Conservation (phyloP, 805 yeast genomes). For the Lipomyces japonicus region DNA sequence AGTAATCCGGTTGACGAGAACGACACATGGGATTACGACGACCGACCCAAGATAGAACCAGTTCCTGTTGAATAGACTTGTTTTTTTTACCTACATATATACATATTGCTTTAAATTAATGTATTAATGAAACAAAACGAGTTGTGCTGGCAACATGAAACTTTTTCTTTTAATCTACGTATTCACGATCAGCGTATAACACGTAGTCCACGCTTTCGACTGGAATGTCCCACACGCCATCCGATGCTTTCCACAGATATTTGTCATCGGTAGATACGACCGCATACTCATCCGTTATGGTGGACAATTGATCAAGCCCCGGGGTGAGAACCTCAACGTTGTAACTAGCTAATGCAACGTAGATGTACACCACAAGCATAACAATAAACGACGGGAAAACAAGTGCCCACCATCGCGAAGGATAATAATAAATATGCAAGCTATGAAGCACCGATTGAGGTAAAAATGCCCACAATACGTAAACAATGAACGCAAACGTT, state of each 20-base stretch:
- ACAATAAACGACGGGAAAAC: slow-evolving; percentile 70
- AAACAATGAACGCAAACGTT: slow-evolving; percentile 51
- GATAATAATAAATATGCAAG: slow-evolving; percentile 65
- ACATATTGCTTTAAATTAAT: too few species aligned
- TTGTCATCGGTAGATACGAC: slow-evolving; percentile 38
- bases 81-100: too few species aligned
- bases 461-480: slow-evolving; percentile 69
- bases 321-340: slow-evolving; percentile 72
- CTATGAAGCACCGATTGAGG: slow-evolving; percentile 57
- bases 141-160: too few species aligned
- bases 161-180: neutral
- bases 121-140: too few species aligned
- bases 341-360: slow-evolving; percentile 65
- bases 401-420: slow-evolving; percentile 89
- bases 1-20: slow-evolving; percentile 14
- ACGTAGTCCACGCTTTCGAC: slow-evolving; percentile 64
- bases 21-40: slow-evolving; percentile 20
- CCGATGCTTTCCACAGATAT: slow-evolving; percentile 58
- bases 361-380: slow-evolving; percentile 67
- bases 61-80: too few species aligned
- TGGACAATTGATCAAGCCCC: slow-evolving; percentile 54
- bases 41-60: too few species aligned
- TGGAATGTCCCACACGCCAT: slow-evolving; percentile 86
- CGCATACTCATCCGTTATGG: slow-evolving; percentile 66
- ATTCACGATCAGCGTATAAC: slow-evolving; percentile 42